These are phyloP conservation scores for Phymatotrichopsis omnivora DNA, from an alignment of 2,329 filamentous ascomycete species.

Conservation along the genomic window DNA sequence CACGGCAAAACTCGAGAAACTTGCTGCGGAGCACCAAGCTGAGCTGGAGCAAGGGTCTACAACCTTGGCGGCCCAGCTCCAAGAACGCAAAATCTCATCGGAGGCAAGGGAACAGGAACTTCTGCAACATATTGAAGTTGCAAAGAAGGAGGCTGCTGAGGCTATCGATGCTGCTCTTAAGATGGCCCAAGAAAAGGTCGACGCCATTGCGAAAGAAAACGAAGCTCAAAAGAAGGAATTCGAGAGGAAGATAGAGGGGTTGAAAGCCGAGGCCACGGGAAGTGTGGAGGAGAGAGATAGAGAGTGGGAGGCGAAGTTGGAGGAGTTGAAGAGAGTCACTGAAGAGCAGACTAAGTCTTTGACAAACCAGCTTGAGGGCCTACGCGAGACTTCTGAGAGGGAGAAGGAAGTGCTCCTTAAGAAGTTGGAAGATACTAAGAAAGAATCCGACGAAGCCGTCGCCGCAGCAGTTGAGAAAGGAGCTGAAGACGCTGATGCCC, in stretches of 20 bases:
- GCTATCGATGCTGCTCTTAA: conserved; percentile 14
- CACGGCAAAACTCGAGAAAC: conserved; percentile 21
- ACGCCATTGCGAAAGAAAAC: conserved; percentile 11
- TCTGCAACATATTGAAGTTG: conserved; percentile 11
- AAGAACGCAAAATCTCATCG: conserved; percentile 12
- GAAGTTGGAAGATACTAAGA: conserved; percentile 9
- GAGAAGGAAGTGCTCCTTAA: conserved; percentile 6
- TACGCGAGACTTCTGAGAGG: conserved; percentile 9
- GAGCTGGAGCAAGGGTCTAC: conserved; percentile 23
- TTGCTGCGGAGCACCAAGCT: conserved; percentile 22
- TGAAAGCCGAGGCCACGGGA: conserved; percentile 10
- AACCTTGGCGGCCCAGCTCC: conserved; percentile 16
- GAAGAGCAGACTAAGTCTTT: conserved; percentile 17
- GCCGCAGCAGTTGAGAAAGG: conserved; percentile 15
- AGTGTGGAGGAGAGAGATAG: conserved; percentile 20
- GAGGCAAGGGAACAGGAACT: conserved; percentile 18
- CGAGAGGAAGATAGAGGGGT: conserved; percentile 14
- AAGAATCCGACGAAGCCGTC: conserved; percentile 11
- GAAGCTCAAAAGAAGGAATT: conserved; percentile 10
- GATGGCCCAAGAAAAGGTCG: conserved; percentile 9
- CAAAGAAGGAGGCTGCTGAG: conserved; percentile 14
- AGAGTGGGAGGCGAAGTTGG: conserved; percentile 20
- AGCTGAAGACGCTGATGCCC: conserved; percentile 12
- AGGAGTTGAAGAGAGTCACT: conserved; percentile 13
- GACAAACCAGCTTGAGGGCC: conserved; percentile 9